Evolutionary conservation across 345 rosid genomes (phyloP), one percentile per base, ranked within the genome.

Genomic region (Salix exigua): DNA sequence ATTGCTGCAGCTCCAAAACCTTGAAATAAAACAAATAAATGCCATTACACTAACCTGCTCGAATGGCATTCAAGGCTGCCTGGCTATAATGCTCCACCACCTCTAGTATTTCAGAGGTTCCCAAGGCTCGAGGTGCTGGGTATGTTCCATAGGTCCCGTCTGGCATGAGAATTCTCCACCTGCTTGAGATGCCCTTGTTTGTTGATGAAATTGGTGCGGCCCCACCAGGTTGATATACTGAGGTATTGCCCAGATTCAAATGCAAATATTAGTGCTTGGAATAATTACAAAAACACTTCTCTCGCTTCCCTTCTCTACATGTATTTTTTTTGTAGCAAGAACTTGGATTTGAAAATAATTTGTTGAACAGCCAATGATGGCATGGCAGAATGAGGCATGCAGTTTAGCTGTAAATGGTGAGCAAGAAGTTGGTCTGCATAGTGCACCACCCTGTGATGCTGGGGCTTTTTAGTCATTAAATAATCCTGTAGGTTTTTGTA

Each of bases 171-270:
- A 90, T 79, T 80, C 87, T 83, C 97, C 97, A 91, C 71, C 90
- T 88, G 11, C 60, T 70, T 0, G 97, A 90, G 51, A 94, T 82
- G 46, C 95, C 82, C 74, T 83, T 80, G 83, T 58, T 72, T 0
- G 97, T 89, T 17, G 97, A 91, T 11, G 98, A 94, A 62, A 94
- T 84, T 21, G 96, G 97, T 12, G 91, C 88, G 12, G 74, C 89
- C 38, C 90, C 90, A 77, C 82, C 87, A 58, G 95, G 97, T 83
- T 92, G 97, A 71, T 91, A 89, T 70, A 88, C 98, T 92, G 62
- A 66, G 77, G 64, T 17, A 33, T 68, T 48, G 44, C 16, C 31
- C 76, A 60, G 68, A 26, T 50, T 68, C 51, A 77, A 25, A 66
- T 30, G 16, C 18, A 60, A 33, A 33, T 33, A 33, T 33, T 33